Conservation (phyloP, 2,329 filamentous ascomycete genomes). For the Herpotrichia juniperi region DNA sequence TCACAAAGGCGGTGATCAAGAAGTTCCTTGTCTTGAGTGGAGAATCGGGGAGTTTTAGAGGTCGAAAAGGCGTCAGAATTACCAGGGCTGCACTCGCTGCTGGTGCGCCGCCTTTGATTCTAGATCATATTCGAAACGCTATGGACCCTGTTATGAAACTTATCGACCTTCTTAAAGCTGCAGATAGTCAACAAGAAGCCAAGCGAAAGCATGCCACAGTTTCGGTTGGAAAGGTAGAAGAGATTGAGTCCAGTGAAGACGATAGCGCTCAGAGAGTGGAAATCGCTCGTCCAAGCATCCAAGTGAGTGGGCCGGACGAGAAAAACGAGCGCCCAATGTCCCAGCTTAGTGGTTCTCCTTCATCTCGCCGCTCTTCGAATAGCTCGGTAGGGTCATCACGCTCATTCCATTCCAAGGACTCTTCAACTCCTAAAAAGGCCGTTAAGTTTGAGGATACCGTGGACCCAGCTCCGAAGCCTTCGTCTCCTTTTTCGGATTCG, state of each 20-base stretch:
- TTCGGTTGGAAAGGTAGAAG: background rate
- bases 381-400: background rate
- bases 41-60: slow-evolving; percentile 1
- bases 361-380: background rate
- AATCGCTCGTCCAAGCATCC: background rate
- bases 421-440: background rate
- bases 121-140: slow-evolving; percentile 6
- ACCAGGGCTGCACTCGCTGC: slow-evolving; percentile 3
- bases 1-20: background rate
- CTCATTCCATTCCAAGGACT: background rate
- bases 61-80: slow-evolving; percentile 5
- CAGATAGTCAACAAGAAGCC: slow-evolving; percentile 3
- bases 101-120: slow-evolving; percentile 5
- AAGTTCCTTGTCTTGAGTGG: slow-evolving; percentile 3
- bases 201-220: background rate
- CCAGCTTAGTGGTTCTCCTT: background rate
- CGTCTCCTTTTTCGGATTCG: background rate
- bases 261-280: background rate
- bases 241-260: background rate
- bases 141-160: slow-evolving; percentile 6
- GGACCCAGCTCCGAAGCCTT: too few relatives aligned
- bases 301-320: background rate
- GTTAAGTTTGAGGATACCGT: too few relatives aligned
- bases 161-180: slow-evolving; percentile 5
- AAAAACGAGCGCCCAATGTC: background rate